phyloP scores from a whole-genome alignment of 2,329 filamentous ascomycete species.

The Davidsoniella eucalypti region DNA sequence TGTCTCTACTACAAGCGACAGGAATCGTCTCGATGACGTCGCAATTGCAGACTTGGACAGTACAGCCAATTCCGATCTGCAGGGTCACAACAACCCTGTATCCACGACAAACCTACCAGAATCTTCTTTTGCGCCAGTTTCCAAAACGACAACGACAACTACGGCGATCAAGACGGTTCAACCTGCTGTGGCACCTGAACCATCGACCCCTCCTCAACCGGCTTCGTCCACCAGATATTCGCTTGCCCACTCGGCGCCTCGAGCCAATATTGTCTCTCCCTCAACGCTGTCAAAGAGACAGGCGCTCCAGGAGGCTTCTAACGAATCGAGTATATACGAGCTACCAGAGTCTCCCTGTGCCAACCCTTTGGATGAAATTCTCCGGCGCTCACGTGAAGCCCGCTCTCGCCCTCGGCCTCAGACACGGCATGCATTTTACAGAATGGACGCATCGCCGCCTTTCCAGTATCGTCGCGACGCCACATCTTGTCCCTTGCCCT shows the following conservation, averaged over 20 bases:
- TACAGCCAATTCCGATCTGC: too few species aligned
- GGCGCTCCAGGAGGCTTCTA: not conserved
- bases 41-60: too few species aligned
- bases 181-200: not conserved
- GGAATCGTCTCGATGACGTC: too few species aligned
- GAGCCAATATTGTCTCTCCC: not conserved
- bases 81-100: too few species aligned
- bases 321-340: conserved; percentile 7
- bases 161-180: not conserved
- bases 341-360: conserved; percentile 8
- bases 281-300: not conserved
- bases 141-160: not conserved
- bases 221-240: not conserved
- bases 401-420: not conserved
- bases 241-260: not conserved
- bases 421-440: not conserved
- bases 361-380: conserved; percentile 4
- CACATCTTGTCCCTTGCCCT: not conserved
- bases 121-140: not conserved
- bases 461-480: not conserved
- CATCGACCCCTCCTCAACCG: conserved; percentile 4
- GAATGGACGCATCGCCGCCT: too few species aligned
- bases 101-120: not conserved
- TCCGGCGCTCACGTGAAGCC: not conserved
- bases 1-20: too few species aligned